Conservation (phyloP, 2,329 filamentous ascomycete species). For the Calonectria pseudoreteaudii region DNA sequence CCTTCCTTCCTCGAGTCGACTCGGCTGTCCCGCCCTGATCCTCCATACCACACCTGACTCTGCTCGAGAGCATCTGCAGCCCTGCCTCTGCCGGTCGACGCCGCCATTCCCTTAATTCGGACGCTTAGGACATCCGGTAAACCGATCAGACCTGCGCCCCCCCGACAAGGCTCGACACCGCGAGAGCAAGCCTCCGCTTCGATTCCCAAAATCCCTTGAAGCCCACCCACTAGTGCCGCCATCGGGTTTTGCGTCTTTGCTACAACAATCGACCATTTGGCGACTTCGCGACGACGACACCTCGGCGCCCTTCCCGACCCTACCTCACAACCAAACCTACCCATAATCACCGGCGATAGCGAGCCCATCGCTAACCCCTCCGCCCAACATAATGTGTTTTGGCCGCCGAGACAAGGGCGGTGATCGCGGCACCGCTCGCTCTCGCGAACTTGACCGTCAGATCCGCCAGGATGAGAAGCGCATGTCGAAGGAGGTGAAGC, state of each 20-base stretch:
- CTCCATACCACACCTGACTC: slow-evolving; percentile 17
- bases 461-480: slow-evolving; percentile 90
- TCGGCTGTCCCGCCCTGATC: slow-evolving; percentile 1
- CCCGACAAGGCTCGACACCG: neutral
- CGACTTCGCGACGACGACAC: neutral
- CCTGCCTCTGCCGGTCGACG: slow-evolving; percentile 1
- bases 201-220: neutral
- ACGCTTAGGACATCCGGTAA: neutral
- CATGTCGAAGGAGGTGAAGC: slow-evolving; percentile 89
- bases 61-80: slow-evolving; percentile 6
- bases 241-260: neutral
- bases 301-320: neutral
- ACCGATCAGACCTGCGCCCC: neutral
- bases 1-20: neutral
- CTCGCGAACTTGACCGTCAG: slow-evolving; percentile 85
- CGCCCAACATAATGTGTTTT: slow-evolving; percentile 69
- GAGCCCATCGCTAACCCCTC: slow-evolving; percentile 9
- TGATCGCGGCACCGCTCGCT: slow-evolving; percentile 64
- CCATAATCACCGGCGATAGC: neutral
- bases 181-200: slow-evolving; percentile 6
- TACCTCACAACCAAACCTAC: neutral
- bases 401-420: slow-evolving; percentile 63
- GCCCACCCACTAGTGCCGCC: neutral
- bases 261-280: neutral
- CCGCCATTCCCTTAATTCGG: slow-evolving; percentile 16